phyloP scores from a whole-genome alignment of 805 yeast genomes.

The Saccharomycopsis fodiens region DNA sequence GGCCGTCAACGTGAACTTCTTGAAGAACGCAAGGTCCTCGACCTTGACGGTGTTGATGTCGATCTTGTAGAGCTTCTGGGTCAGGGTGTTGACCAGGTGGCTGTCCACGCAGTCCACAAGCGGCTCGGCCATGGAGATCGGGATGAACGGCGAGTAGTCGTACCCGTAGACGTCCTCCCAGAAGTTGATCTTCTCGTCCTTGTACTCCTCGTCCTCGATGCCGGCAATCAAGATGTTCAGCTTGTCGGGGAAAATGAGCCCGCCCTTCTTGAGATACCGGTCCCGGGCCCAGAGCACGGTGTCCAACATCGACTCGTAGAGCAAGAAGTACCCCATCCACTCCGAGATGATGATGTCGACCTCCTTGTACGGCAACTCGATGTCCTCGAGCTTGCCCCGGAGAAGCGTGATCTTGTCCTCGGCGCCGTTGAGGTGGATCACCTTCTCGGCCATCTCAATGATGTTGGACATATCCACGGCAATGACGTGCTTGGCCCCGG shows the following conservation, averaged over 20 bases:
- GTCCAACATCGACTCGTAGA: constrained; percentile 97
- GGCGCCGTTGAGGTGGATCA: constrained; percentile 76
- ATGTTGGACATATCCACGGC: constrained; percentile 97
- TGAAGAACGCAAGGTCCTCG: constrained; percentile 71
- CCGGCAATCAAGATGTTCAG: constrained; percentile 86
- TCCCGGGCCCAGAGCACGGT: constrained; percentile 94
- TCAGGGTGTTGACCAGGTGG: constrained; percentile 65
- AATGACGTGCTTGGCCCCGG: constrained; percentile 98
- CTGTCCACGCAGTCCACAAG: constrained; percentile 91
- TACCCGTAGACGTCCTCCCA: constrained; percentile 98
- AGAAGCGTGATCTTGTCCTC: constrained; percentile 79
- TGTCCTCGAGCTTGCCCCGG: constrained; percentile 92
- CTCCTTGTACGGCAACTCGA: constrained; percentile 70
- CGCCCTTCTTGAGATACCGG: constrained; percentile 67
- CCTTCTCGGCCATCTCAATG: constrained; percentile 91
- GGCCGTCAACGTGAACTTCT: constrained; percentile 63
- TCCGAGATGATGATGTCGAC: constrained; percentile 95
- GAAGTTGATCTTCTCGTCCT: constrained; percentile 81
- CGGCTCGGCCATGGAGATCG: constrained; percentile 86
- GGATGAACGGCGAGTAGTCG: constrained; percentile 86
- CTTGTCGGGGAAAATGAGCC: constrained; percentile 91
- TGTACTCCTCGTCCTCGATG: constrained; percentile 87
- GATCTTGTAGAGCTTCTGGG: constrained; percentile 64
- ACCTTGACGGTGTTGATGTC: constrained; percentile 85
- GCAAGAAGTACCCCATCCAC: constrained; percentile 98